A percentile compares a stretch with the other conserved stretches of the same genome.
Conservation (phyloP, 2,329 filamentous ascomycete species). For the Cladobotryum mycophilum region DNA sequence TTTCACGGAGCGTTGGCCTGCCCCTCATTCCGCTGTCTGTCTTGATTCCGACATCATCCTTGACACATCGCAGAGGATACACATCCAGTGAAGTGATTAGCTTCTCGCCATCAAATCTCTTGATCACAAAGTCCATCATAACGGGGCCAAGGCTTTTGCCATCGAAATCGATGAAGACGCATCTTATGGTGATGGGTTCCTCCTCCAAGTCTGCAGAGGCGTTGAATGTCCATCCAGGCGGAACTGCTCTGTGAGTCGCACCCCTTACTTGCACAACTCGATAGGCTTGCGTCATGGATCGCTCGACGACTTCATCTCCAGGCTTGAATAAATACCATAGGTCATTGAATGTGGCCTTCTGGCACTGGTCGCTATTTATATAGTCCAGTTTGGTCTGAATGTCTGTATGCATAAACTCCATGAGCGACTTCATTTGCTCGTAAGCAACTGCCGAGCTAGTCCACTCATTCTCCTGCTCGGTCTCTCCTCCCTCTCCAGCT, state of each 20-base stretch:
- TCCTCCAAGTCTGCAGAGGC: constrained; percentile 1
- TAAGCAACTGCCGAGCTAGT: not conserved
- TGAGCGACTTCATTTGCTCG: constrained; percentile 6
- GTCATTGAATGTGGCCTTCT: constrained; percentile 17
- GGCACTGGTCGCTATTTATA: not conserved
- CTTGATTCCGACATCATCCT: not conserved
- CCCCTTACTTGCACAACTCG: constrained; percentile 14
- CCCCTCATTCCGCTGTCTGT: no score
- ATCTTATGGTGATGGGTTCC: constrained; percentile 8
- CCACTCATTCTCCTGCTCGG: not conserved
- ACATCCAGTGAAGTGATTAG: constrained; percentile 18
- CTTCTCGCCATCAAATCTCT: constrained; percentile 21
- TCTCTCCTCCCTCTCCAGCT: not conserved
- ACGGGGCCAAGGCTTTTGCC: constrained; percentile 24
- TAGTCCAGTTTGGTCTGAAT: constrained; percentile 2
- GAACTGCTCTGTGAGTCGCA: constrained; percentile 6
- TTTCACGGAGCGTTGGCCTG: constrained; percentile 4
- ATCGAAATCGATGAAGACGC: constrained; percentile 27
- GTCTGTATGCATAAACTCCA: constrained; percentile 7
- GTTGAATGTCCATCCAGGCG: not conserved
- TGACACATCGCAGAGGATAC: constrained; percentile 19
- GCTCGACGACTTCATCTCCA: constrained; percentile 17
- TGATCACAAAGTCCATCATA: constrained; percentile 15
- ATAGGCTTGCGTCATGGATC: constrained; percentile 19
- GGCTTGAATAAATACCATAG: constrained; percentile 25